Base-by-base conservation (phyloP, 768 basidiomycete species). In the Lepiota venenata region DNA sequence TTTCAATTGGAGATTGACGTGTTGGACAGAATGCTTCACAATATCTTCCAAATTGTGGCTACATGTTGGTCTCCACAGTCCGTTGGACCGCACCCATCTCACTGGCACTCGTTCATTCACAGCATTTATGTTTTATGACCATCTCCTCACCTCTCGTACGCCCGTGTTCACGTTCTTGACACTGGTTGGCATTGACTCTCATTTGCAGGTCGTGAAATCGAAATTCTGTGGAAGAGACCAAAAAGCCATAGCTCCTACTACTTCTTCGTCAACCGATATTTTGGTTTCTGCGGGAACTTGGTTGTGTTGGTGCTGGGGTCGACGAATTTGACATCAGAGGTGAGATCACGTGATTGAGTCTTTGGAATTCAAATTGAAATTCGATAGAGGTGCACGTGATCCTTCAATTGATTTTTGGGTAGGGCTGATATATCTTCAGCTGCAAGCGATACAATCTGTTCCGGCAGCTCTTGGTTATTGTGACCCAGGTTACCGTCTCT, bases 181-280 rank as follows among this genome's bases (percentile, higher is more conserved):
- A 25, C 45, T 56, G 50, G 46, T 43, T 29, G 14, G 32, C 16
- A 10, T 54, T 47, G 32, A 43, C 7, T 32, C 39, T 15, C 8
- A 12, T 43, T 20, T 35, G 9, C 46, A 75, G 74, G 64, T 3
- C 58, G 63, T 48, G 80, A 82, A 58, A 61, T 78, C 36, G 60
- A 66, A 14, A 69, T 71, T 47, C 60, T 83, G 4, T 83, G 81
- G 81, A 63, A 64, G 49, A 66, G 70, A 42, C 71, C 71, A 1
- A 73, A 71, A 50, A 67, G 64, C 1, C 47, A 58, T 8, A 73
- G 76, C 49, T 67, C 76, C 2, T 69, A 71, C 29, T 69, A 74
- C 60, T 82, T 82, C 63, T 74, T 78, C 46, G 44, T 77, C 32
- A 79, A 80, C 56, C 76, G 81, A 4, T 83, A 83, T 52, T 57